These are phyloP conservation scores for Paspalum notatum DNA, from an alignment of 176 grass and related monocot species.

Conservation along the genomic window DNA sequence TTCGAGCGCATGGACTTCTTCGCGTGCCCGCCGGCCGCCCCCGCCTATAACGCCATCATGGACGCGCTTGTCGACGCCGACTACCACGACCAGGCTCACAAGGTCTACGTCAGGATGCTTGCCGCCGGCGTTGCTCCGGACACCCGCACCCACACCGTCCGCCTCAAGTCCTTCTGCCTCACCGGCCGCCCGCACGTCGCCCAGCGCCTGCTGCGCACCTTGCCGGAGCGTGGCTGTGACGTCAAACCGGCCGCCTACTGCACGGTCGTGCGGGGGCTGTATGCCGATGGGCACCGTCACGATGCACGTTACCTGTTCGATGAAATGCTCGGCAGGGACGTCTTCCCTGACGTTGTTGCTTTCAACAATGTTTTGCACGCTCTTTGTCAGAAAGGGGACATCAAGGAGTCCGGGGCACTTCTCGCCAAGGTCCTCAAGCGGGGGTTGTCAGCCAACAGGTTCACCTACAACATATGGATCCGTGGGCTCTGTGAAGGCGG, in stretches of 20 bases:
- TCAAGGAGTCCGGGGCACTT: conserved; percentile 62
- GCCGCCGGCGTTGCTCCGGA: conserved; percentile 52
- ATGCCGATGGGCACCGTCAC: conserved; percentile 22
- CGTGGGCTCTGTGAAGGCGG: conserved; percentile 72
- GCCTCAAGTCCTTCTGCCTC: conserved; percentile 85
- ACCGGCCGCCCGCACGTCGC: conserved; percentile 69
- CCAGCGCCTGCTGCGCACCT: conserved; percentile 44
- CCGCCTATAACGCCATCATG: conserved; percentile 90
- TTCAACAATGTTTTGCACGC: conserved; percentile 88
- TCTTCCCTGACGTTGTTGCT: conserved; percentile 54
- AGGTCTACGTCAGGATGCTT: conserved; percentile 89
- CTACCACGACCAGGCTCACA: conserved; percentile 91
- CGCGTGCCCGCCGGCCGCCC: conserved; percentile 61
- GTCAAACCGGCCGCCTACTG: conserved; percentile 60
- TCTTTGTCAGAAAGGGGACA: conserved; percentile 77
- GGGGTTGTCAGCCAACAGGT: conserved; percentile 57
- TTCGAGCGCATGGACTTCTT: conserved; percentile 97
- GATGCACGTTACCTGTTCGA: conserved; percentile 69
- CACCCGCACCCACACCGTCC: conserved; percentile 70
- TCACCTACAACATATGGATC: conserved; percentile 91
- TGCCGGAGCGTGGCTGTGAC: conserved; percentile 60
- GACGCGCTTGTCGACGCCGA: conserved; percentile 67
- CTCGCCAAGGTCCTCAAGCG: conserved; percentile 75
- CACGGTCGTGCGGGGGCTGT: conserved; percentile 67
- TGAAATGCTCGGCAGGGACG: conserved; percentile 61